These are phyloP conservation scores for Plenodomus biglobosus DNA, from an alignment of 2,329 filamentous ascomycete genomes.

Conservation along the genomic window DNA sequence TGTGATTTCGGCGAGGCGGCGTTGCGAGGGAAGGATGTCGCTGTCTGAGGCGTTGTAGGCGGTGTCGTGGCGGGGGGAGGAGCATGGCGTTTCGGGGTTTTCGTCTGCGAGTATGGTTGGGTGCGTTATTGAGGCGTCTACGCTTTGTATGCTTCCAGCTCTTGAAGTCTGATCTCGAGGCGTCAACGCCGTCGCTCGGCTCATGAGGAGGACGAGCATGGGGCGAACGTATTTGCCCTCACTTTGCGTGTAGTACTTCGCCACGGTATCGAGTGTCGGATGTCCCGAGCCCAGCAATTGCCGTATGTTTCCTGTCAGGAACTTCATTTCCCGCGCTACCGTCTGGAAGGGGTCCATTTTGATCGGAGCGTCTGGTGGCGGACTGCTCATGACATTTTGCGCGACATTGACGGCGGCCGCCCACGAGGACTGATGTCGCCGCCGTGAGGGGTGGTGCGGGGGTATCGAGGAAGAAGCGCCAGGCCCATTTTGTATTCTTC, in stretches of 20 bases:
- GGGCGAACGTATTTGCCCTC: slow-evolving; percentile 97
- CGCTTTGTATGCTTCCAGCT: slow-evolving; percentile 23
- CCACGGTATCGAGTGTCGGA: slow-evolving; percentile 88
- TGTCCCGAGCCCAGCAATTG: slow-evolving; percentile 93
- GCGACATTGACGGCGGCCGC: slow-evolving; percentile 69
- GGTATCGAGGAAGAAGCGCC: slow-evolving; percentile 10
- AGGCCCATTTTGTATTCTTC: slow-evolving; percentile 16
- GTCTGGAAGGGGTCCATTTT: slow-evolving; percentile 83
- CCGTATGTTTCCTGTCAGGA: slow-evolving; percentile 88
- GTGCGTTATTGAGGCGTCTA: slow-evolving; percentile 64
- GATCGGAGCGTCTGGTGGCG: slow-evolving; percentile 64
- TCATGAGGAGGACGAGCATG: slow-evolving; percentile 94
- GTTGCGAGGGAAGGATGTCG: slow-evolving; percentile 87
- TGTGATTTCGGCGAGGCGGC: slow-evolving; percentile 91
- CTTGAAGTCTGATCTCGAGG: slow-evolving; percentile 52
- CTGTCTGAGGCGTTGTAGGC: slow-evolving; percentile 51
- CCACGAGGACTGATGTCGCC: slow-evolving; percentile 66
- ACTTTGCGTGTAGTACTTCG: slow-evolving; percentile 96
- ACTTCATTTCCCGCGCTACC: slow-evolving; percentile 96
- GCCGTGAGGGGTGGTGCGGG: slow-evolving; percentile 43
- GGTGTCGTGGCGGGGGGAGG: slow-evolving; percentile 55
- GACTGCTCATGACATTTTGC: slow-evolving; percentile 68
- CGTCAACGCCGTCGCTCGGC: slow-evolving; percentile 82
- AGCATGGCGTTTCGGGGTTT: slow-evolving; percentile 62
- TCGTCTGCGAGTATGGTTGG: slow-evolving; percentile 70